Base-by-base conservation (phyloP, 148 eudicot species). In the Salicornia ramosissima region DNA sequence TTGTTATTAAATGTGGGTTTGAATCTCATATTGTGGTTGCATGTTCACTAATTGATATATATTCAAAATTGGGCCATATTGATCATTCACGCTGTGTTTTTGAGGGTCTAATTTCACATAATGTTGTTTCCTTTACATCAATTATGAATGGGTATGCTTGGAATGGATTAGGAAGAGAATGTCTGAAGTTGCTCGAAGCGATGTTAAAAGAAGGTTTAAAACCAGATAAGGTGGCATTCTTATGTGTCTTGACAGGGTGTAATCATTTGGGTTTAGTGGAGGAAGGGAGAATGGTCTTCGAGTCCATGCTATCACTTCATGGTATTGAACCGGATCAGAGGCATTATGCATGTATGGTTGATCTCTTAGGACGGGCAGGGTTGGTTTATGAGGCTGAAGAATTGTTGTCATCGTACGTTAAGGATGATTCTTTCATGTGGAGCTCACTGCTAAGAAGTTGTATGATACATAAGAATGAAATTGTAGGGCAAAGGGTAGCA, bases 401-500 rank as follows among this genome's bases (percentile, higher is more conserved):
- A 61, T 74, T 88, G 81, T 49, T 88, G 43, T 67, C 71, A 58
- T 75, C 87, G 33, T 75, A 73, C 5, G 74, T 58, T 56, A 71
- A 74, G 68, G 74, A 70, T 64, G 87, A 81, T 42, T 43, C 77
- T 70, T 76, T 77, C 16, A 79, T 87, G 74, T 87, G 90, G 96
- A 92, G 92, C 76, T 92, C 92, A 31, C 68, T 92, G 34, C 77
- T 92, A 71, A 75, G 89, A 67, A 87, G 92, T 74, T 87, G 96
- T 75, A 83, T 88, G 81, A 75, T 78, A 25, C 85, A 87, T 74
- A 79, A 73, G 73, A 83, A 87, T 49, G 82, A 82, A 75, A 74
- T 12, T 8, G 80, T 92, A 19, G 91, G 96, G 74, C 68, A 43
- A 59, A 80, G 83, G 74, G 88, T 80, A 11, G 91, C 82, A 7